Evolutionary conservation across 2,329 filamentous ascomycete genomes (phyloP), one percentile per base, ranked within the genome.

Genomic region (Truncatella angustata): DNA sequence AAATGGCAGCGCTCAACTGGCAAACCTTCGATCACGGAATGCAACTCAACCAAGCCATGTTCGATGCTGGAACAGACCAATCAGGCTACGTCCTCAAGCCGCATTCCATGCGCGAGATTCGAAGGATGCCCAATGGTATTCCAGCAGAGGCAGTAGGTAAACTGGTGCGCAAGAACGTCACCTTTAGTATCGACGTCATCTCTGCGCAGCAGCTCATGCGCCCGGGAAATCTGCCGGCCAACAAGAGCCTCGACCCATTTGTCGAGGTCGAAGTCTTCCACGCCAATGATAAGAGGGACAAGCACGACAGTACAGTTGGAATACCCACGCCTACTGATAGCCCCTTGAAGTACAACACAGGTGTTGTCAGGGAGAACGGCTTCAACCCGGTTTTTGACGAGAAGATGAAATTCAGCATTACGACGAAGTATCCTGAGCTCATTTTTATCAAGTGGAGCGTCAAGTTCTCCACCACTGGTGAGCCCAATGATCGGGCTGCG

Each of bases 1-100:
- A 99, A 71, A 97, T 99, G 93, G 91, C 89, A 12, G 94, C 94
- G 0, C 78, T 97, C 56, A 99, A 99, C 72, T 97, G 94, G 93
- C 94, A 99, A 72, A 97, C 92, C 0, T 97, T 95, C 64, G 94
- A 97, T 66, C 79, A 95, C 16, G 91, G 92, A 42, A 94, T 97
- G 82, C 93, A 97, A 66, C 81, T 97, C 69, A 97, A 97, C 67
- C 89, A 94, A 60, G 94, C 94, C 64, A 97, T 99, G 94, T 99
- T 97, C 66, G 88, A 91, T 43, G 90, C 90, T 53, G 90, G 91
- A 39, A 86, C 82, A 11, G 94, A 97, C 71, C 84, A 85, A 51
- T 90, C 89, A 3, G 94, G 94, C 40, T 99, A 97, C 63, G 91
- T 97, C 12, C 81, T 97, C 49, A 99, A 99, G 74, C 93, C 94